Evolutionary conservation across 2,329 filamentous ascomycete genomes (phyloP), one percentile per base, ranked within the genome.

Genomic region (Dothistroma septosporum): DNA sequence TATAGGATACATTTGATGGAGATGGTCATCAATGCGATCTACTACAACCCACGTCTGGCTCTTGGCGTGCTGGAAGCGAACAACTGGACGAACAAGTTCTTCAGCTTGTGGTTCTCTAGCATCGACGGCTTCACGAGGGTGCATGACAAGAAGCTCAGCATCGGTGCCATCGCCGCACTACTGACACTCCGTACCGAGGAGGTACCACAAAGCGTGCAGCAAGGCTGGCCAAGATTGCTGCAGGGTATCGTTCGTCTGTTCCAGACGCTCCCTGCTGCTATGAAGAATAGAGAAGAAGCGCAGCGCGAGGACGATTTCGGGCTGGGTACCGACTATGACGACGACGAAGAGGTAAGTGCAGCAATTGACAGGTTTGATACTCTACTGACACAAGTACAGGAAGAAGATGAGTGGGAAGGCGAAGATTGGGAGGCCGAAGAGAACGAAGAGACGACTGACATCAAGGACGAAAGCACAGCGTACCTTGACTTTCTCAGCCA

Each of bases 71-170:
- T 99, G n/a, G 94, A 99, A 78, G 79, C 83, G 57, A 93, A 95
- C 71, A 88, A 86, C 62, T 97, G 92, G 93, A 97, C 94, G 7
- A 97, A 97, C 78, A 95, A 95, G 74, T 99, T 99, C 80, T 99
- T 99, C 81, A 96, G 91, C 77, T 80, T 95, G 61, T 99, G 94
- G 94, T 99, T 99, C 76, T 91, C 91, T 47, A 95, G 88, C 78
- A 99, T 99, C 79, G 89, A 96, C 64, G 88, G 86, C 71, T 97
- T 99, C 79, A 90, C 86, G 56, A 85, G 94, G 47, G 94, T 99
- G 2, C 94, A 99, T 74, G 94, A 99, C 80, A 99, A 99, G 85
- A 99, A 97, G 82, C 82, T 99, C 28, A 97, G 91, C 64, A 97
- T 99, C 69, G 90, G 92, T 19, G 93, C 92, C 52, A 97, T 99